Conservation (phyloP, 208 protist species). For the Crithidia fasciculata region DNA sequence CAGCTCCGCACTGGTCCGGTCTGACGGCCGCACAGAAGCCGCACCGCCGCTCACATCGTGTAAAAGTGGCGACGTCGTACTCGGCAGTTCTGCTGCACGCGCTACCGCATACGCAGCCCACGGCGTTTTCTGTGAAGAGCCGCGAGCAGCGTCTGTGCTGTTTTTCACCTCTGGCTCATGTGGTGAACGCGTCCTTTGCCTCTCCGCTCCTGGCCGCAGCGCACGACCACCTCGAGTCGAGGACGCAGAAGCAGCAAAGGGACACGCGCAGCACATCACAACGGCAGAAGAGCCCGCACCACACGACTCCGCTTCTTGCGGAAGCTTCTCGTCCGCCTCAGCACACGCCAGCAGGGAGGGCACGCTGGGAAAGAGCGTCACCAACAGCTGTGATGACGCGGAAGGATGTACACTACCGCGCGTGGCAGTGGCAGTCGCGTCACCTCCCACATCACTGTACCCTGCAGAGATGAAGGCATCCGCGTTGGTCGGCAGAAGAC, state of each 20-base stretch:
- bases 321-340: not conserved
- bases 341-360: not conserved
- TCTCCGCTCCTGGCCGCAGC: no score
- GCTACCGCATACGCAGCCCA: not conserved
- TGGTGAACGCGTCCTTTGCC: not conserved
- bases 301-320: no score
- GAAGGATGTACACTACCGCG: no score
- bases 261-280: conserved; percentile 25
- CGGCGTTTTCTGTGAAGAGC: not conserved
- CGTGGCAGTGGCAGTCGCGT: not conserved
- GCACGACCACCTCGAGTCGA: no score
- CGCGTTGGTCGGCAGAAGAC: not conserved
- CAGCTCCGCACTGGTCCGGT: conserved; percentile 7
- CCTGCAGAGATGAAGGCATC: not conserved
- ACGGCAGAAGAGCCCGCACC: not conserved
- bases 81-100: no score
- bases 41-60: not conserved
- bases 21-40: not conserved
- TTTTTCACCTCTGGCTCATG: not conserved
- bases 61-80: not conserved
- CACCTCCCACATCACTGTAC: not conserved
- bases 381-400: not conserved
- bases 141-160: not conserved
- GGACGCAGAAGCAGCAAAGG: not conserved
- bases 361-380: conserved; percentile 26